These are phyloP conservation scores for Camellia japonica DNA, from an alignment of 148 eudicot species.

Conservation along the genomic window DNA sequence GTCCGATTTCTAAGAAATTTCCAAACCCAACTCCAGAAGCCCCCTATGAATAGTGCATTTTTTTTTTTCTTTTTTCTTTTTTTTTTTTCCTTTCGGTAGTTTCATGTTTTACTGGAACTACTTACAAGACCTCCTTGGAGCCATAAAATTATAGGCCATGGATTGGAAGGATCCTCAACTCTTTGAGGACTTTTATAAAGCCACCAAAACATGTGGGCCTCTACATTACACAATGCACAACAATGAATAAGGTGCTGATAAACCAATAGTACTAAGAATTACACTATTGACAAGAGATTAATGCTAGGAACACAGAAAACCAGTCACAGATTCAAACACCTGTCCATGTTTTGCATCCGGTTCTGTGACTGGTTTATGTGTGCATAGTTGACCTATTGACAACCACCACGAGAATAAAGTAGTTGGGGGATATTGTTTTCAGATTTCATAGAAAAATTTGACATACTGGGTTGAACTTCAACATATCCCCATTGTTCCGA, in stretches of 20 bases:
- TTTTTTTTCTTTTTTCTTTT: too few species aligned
- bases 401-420: not conserved
- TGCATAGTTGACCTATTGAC: too few species aligned
- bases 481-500: too few species aligned
- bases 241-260: not conserved
- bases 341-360: too few species aligned
- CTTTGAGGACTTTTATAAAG: constrained; percentile 13
- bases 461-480: too few species aligned
- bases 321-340: too few species aligned
- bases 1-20: constrained; percentile 21
- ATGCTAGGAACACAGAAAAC: not conserved
- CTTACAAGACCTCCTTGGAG: constrained; percentile 25
- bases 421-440: not conserved
- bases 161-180: constrained; percentile 16
- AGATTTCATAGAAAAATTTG: too few species aligned
- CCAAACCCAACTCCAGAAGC: constrained; percentile 16
- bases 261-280: not conserved
- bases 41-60: not conserved
- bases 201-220: constrained; percentile 26
- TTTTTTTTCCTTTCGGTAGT: not conserved
- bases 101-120: not conserved
- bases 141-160: constrained; percentile 23
- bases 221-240: not conserved
- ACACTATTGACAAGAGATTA: not conserved
- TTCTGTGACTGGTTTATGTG: too few species aligned